Percentiles rank a stretch among this genome's conserved stretches.
phyloP scores from a whole-genome alignment of 2,329 filamentous ascomycete species.

The Eutypa lata region DNA sequence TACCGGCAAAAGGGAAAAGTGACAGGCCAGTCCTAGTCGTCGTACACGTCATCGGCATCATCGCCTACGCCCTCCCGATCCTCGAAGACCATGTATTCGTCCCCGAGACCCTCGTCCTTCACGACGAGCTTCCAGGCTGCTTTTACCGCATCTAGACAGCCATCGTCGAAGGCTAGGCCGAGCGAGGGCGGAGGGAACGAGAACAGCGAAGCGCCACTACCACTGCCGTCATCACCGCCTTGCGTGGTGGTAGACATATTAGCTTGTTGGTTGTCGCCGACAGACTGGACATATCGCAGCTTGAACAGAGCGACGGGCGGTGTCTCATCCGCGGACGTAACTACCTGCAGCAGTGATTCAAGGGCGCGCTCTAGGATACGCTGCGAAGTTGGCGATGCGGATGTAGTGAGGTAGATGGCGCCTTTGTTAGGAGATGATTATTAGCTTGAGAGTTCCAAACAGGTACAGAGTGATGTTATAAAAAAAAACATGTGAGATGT shows the following conservation, averaged over 20 bases:
- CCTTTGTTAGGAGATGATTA: conserved; percentile 14
- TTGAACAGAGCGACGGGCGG: conserved; percentile 40
- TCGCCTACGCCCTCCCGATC: neutral
- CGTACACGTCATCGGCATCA: neutral
- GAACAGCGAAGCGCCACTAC: conserved; percentile 40
- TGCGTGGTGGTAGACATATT: no score
- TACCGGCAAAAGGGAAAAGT: no score
- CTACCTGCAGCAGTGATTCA: conserved; percentile 34
- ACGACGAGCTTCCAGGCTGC: conserved; percentile 66
- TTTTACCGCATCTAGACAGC: conserved; percentile 62
- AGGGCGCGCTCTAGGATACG: conserved; percentile 38
- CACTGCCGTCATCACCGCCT: conserved; percentile 22
- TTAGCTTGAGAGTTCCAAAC: conserved; percentile 11
- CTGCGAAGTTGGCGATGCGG: conserved; percentile 32
- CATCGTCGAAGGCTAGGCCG: conserved; percentile 73
- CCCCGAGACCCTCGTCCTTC: conserved; percentile 26
- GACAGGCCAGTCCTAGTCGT: neutral
- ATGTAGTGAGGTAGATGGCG: conserved; percentile 39
- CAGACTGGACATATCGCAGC: conserved; percentile 54
- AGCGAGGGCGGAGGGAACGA: conserved; percentile 57
- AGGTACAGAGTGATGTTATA: conserved; percentile 3
- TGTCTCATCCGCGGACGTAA: conserved; percentile 23
- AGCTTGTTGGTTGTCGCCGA: conserved; percentile 13
- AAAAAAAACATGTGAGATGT: conserved; percentile 14
- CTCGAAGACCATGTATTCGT: neutral